phyloP scores from a whole-genome alignment of 495 filamentous ascomycete genomes.

The Entonaema liquescens region DNA sequence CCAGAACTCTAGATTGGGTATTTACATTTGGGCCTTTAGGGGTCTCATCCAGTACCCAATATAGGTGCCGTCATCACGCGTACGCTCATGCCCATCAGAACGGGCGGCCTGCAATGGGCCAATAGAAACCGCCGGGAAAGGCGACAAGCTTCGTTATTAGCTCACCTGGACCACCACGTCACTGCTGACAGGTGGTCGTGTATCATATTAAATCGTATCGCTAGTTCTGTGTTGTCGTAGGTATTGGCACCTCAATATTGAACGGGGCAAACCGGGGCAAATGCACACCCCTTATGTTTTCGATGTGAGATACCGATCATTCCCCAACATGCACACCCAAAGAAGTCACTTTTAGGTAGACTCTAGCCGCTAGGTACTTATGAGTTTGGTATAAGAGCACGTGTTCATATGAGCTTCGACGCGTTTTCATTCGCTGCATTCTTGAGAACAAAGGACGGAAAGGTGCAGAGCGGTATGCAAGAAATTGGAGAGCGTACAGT shows the following conservation, averaged over 20 bases:
- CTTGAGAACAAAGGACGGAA: neutral
- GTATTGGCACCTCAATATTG: conserved; percentile 3
- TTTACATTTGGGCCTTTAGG: neutral
- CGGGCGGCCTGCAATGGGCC: neutral
- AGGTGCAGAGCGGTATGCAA: conserved; percentile 18
- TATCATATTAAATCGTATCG: conserved; percentile 9
- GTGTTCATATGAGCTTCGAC: neutral
- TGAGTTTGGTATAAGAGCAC: conserved; percentile 1
- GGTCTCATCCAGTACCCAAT: conserved; percentile 1
- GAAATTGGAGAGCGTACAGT: conserved; percentile 14
- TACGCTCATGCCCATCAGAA: conserved; percentile 6
- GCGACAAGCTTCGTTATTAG: conserved; percentile 11
- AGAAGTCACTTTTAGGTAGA: neutral
- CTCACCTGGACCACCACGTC: conserved; percentile 19
- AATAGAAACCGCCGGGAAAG: conserved; percentile 5
- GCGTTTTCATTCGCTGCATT: neutral
- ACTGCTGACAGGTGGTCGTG: conserved; percentile 15
- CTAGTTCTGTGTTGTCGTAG: conserved; percentile 19
- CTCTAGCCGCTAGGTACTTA: neutral
- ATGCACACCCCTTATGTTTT: neutral
- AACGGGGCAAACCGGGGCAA: conserved; percentile 10
- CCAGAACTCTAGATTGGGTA: conserved; percentile 10
- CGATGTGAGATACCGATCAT: conserved; percentile 6
- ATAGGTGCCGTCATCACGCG: conserved; percentile 20
- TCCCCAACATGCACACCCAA: conserved; percentile 6